These are phyloP conservation scores for Monotropa hypopitys DNA, from an alignment of 179 eudicot species.

Conservation along the genomic window DNA sequence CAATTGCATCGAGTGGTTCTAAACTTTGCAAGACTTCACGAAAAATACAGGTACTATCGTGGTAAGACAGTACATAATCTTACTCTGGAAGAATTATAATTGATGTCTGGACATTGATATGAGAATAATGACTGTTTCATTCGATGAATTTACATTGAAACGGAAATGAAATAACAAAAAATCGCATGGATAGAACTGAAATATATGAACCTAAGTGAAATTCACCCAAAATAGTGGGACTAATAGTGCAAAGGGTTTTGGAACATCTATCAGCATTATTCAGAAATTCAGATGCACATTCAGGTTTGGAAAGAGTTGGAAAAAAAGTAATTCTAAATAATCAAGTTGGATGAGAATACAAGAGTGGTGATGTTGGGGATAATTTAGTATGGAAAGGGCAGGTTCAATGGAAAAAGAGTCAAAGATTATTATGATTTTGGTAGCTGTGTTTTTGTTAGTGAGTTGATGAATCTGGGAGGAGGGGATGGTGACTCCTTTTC, in stretches of 20 bases:
- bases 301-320: background rate
- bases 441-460: background rate
- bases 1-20: no score
- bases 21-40: no score
- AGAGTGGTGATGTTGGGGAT: background rate
- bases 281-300: background rate
- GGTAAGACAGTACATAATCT: no score
- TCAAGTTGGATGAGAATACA: background rate
- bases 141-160: no score
- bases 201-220: background rate
- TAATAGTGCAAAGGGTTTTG: background rate
- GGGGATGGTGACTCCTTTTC: background rate
- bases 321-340: background rate
- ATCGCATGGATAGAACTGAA: background rate
- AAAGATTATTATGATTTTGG: background rate
- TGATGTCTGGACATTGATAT: no score
- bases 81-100: no score
- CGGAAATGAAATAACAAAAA: no score
- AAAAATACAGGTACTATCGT: no score
- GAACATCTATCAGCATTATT: background rate
- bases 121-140: no score
- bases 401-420: background rate
- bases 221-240: background rate
- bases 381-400: background rate
- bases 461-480: background rate